Evolutionary conservation across 441 rosid species (phyloP).

Genomic region (Biscutella laevigata): DNA sequence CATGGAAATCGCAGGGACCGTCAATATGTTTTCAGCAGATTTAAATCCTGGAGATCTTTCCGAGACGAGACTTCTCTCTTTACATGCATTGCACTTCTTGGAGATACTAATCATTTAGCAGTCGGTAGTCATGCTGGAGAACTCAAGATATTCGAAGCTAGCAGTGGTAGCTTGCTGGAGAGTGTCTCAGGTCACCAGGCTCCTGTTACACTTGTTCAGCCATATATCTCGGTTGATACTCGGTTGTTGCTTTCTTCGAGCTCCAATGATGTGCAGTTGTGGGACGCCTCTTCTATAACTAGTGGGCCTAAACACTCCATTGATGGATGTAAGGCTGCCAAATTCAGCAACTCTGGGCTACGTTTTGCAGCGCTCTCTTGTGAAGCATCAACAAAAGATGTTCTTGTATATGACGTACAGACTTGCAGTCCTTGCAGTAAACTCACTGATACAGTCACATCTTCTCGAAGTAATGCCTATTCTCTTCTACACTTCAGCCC

Average conservation of each 20-base stretch:
- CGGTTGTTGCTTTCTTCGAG: slow-evolving; percentile 85
- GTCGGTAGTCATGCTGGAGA: slow-evolving; percentile 90
- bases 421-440: slow-evolving; percentile 41
- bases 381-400: slow-evolving; percentile 57
- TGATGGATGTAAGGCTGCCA: slow-evolving; percentile 84
- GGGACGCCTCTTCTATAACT: slow-evolving; percentile 74
- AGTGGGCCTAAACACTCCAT: slow-evolving; percentile 70
- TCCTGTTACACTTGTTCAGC: slow-evolving; percentile 71
- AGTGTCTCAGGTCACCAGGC: slow-evolving; percentile 72
- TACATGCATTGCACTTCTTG: slow-evolving; percentile 75
- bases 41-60: slow-evolving; percentile 89
- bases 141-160: slow-evolving; percentile 66
- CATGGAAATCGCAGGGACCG: slow-evolving; percentile 96
- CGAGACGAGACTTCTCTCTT: slow-evolving; percentile 78
- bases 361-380: slow-evolving; percentile 62
- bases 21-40: slow-evolving; percentile 92
- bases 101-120: slow-evolving; percentile 69
- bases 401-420: slow-evolving; percentile 80
- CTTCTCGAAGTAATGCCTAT: slow-evolving; percentile 68
- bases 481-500: slow-evolving; percentile 87
- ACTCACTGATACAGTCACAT: slow-evolving; percentile 58
- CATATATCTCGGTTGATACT: slow-evolving; percentile 50
- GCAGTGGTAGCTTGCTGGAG: slow-evolving; percentile 60
- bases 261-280: slow-evolving; percentile 69
- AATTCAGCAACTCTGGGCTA: slow-evolving; percentile 78